Conservation (phyloP, 805 yeast species). For the Clavispora santaluciae region DNA sequence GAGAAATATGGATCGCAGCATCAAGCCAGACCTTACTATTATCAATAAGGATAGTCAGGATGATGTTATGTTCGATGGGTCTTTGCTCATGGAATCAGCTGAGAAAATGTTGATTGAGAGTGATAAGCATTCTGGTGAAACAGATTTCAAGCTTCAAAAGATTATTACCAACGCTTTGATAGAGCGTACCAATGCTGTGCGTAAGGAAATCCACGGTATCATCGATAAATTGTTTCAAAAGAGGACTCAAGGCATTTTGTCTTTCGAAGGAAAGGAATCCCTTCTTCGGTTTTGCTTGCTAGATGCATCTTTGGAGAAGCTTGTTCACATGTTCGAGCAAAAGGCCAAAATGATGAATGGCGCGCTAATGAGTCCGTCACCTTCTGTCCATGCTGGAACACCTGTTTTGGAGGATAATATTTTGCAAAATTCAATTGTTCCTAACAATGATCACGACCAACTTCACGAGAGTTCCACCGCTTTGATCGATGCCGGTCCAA, state of each 20-base stretch:
- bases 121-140: slow-evolving; percentile 16
- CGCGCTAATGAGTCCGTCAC: slow-evolving; percentile 16
- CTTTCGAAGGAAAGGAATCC: slow-evolving; percentile 53
- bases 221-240: slow-evolving; percentile 47
- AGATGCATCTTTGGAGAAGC: slow-evolving; percentile 51
- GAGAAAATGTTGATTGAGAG: slow-evolving; percentile 50
- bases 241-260: slow-evolving; percentile 42
- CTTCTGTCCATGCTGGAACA: slow-evolving; percentile 3
- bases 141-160: slow-evolving; percentile 36
- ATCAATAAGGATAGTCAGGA: slow-evolving; percentile 35
- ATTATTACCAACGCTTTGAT: slow-evolving; percentile 47
- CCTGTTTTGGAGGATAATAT: background rate
- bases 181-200: slow-evolving; percentile 45
- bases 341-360: slow-evolving; percentile 20
- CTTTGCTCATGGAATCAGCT: slow-evolving; percentile 68
- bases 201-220: slow-evolving; percentile 47
- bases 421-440: background rate
- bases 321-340: slow-evolving; percentile 47
- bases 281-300: slow-evolving; percentile 49
- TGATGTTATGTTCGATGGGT: slow-evolving; percentile 72
- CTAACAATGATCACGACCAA: slow-evolving; percentile 18
- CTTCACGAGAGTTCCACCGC: slow-evolving; percentile 49
- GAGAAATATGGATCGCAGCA: slow-evolving; percentile 49
- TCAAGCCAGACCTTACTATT: slow-evolving; percentile 23
- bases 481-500: slow-evolving; percentile 49